Base-by-base conservation (phyloP, 352 stramenopile species). In the Aphanomyces euteiches region DNA sequence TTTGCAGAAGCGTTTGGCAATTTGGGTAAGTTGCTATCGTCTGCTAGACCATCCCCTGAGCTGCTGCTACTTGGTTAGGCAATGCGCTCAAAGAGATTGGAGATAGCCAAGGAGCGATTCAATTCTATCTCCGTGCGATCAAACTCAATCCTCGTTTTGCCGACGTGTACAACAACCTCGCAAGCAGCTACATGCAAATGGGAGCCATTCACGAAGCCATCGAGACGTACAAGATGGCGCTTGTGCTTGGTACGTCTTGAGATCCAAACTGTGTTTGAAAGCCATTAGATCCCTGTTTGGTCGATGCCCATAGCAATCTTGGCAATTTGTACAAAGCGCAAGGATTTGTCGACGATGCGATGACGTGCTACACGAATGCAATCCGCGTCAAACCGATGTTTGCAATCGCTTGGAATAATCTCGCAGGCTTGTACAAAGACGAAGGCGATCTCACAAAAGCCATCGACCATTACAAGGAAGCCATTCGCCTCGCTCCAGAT, bases 11-110 rank as follows among this genome's bases (percentile, higher is more conserved):
- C 93, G 2, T 97, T 98, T 60, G 87, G 83, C 47, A 98, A 98
- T 68, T 78, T 98, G 36, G 95, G 54, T 61, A 41, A 13, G 54
- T 61, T 39, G 19, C 17, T 3, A 1, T 19, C 43, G 54, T 61
- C 28, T n/a, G 13, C 13, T 53, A n/a, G 45, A 53, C 45, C 13
- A 53, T 53, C 13, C 45, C n/a, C 45, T 53, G 45, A 53, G 8
- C n/a, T 10, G 8, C n/a, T 10, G n/a, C 8, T 21, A 38, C 10
- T 19, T 37, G 5, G 34, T 43, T n/a, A 61, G 54, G 92, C 61
- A 98, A 98, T 73, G 91, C 92, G 43, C 82, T 98, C n/a, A 97
- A 97, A 66, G 93, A 98, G 77, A 80, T 97, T 12, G 95, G 95
- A 13, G 89, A 98, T 72, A 54, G 97, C 13, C 43, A 85, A 19